phyloP scores from a whole-genome alignment of 331 rosid genomes.

The Acacia concinna region DNA sequence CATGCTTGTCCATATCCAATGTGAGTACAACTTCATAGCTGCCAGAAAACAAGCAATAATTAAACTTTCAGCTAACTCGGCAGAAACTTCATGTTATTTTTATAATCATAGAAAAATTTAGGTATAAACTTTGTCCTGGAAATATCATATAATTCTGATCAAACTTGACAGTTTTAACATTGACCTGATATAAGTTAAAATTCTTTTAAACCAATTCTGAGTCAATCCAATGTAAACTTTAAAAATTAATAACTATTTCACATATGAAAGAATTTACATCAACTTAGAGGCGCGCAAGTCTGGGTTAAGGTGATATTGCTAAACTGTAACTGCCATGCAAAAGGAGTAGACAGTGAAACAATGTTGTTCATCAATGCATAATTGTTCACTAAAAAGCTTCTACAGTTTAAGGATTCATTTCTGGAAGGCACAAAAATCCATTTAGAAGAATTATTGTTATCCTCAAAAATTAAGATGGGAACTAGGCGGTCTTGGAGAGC shows the following conservation, averaged over 20 bases:
- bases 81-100: neutral
- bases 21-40: constrained; percentile 73
- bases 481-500: neutral
- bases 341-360: neutral
- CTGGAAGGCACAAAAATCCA: constrained; percentile 8
- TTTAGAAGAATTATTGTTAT: neutral
- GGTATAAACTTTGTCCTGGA: neutral
- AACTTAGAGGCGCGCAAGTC: neutral
- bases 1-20: constrained; percentile 58
- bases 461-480: neutral
- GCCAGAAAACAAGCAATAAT: constrained; percentile 42
- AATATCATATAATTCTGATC: neutral
- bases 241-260: neutral
- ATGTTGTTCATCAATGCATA: neutral
- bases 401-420: neutral
- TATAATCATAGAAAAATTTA: neutral
- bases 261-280: constrained; percentile 9
- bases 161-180: constrained; percentile 14
- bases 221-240: constrained; percentile 8
- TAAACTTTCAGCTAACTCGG: neutral
- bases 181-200: neutral
- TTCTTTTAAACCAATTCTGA: neutral
- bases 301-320: neutral
- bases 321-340: neutral
- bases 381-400: neutral